phyloP scores from a whole-genome alignment of 148 eudicot genomes.

The Chenopodium berlandieri region DNA sequence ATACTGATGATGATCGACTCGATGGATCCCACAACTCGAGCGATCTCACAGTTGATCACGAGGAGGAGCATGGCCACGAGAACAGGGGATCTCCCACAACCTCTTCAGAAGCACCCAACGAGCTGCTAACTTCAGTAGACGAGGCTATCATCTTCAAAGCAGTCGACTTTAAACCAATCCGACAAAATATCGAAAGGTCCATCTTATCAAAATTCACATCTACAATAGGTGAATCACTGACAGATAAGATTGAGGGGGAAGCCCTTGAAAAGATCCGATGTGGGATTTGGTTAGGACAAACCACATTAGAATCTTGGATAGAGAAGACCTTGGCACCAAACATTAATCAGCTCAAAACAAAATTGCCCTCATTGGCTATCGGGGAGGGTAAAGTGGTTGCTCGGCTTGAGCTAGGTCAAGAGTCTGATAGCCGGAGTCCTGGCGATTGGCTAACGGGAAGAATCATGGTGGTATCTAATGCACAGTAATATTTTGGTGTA shows the following conservation, averaged over 20 bases:
- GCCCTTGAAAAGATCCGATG: slow-evolving; percentile 73
- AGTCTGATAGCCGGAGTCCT: slow-evolving; percentile 32
- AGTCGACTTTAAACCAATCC: slow-evolving; percentile 44
- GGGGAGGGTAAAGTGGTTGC: slow-evolving; percentile 27
- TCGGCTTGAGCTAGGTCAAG: slow-evolving; percentile 47
- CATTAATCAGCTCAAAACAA: slow-evolving; percentile 45
- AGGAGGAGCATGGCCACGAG: slow-evolving; percentile 44
- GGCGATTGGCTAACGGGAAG: slow-evolving; percentile 66
- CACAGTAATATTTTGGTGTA: slow-evolving; percentile 22
- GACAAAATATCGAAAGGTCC: slow-evolving; percentile 46
- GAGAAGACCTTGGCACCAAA: slow-evolving; percentile 57
- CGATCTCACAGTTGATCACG: slow-evolving; percentile 73
- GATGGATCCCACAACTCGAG: slow-evolving; percentile 80
- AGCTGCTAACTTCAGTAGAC: slow-evolving; percentile 51
- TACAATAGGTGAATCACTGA: slow-evolving; percentile 41
- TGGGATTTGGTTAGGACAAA: slow-evolving; percentile 71
- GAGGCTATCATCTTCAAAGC: slow-evolving; percentile 68
- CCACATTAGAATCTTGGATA: slow-evolving; percentile 60
- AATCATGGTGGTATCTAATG: slow-evolving; percentile 37
- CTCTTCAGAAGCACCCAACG: slow-evolving; percentile 44
- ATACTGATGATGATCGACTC: slow-evolving; percentile 50
- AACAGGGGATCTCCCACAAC: slow-evolving; percentile 42
- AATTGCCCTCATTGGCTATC: slow-evolving; percentile 5
- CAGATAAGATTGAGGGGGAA: slow-evolving; percentile 51
- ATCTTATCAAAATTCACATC: slow-evolving; percentile 42